Base-by-base conservation (phyloP, 805 yeast genomes). In the Yarrowia sp. region DNA sequence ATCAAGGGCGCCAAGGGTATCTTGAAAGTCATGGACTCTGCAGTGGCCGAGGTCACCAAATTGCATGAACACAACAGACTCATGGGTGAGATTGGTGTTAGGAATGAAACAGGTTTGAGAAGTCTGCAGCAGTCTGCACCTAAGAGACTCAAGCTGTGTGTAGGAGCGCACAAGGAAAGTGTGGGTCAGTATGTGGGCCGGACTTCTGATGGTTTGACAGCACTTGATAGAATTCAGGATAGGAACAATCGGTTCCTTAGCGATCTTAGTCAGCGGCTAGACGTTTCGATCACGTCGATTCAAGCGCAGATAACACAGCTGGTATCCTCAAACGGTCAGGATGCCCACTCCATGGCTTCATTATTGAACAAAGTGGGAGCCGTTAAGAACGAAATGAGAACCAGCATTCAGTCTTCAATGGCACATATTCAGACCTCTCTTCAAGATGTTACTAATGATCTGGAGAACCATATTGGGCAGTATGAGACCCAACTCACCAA, bases 91-190 rank as follows among this genome's bases (percentile, higher is more conserved):
- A 38, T 54, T 17, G 61, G 61, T 1, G 19, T 10, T 12, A 14
- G 46, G 14, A 54, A 54, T 14, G 61, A 36, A 21, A 35, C 24
- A 8, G 26, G 46, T 1, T n/a, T 38, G 14, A 17, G 26, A 12
- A 26, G 21, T 2, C 14, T 54, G 35, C 26, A 17, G 11, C 35
- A 54, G 19, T 38, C 61, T 1, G 61, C 61, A 2, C 61, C 61
- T 5, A 54, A 54, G 14, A 54, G 61, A 38, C 61, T 54, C 46
- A 54, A 54, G 40, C 12, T 54, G 26, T 36, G 61, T 54, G 46
- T 54, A 3, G 61, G 41, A 17, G 14, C 26, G 17, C 61, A 54
- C 35, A 9, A 16, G 2, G 26, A 54, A 10, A 12, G 38, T 8
- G 61, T 54, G 28, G 12, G 36, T 14, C 44, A 26, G 24, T 54